Evolutionary conservation across 2,329 filamentous ascomycete species (phyloP).

Genomic region (Alternaria sp.): DNA sequence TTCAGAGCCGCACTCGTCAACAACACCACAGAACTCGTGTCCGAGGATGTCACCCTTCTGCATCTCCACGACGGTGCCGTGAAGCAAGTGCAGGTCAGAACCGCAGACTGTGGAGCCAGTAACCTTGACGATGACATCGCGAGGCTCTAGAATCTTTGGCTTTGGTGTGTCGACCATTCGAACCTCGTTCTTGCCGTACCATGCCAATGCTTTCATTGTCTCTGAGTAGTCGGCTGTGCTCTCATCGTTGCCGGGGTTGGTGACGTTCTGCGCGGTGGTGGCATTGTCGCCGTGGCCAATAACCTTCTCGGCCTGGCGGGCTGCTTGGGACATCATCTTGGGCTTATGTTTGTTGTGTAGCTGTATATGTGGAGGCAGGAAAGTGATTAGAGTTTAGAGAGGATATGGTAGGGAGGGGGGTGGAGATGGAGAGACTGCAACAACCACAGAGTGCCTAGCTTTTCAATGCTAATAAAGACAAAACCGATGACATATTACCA

Average conservation of each 20-base stretch:
- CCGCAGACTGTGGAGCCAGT: slow-evolving; percentile 71
- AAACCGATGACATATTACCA: slow-evolving; percentile 37
- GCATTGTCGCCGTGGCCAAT: slow-evolving; percentile 73
- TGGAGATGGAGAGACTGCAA: slow-evolving; percentile 4
- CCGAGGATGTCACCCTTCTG: slow-evolving; percentile 62
- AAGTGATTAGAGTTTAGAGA: not conserved
- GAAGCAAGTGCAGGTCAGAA: slow-evolving; percentile 66
- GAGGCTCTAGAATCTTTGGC: slow-evolving; percentile 75
- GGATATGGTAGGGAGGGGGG: not conserved
- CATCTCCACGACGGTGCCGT: slow-evolving; percentile 58
- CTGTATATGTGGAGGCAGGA: not conserved
- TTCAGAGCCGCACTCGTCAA: slow-evolving; percentile 56
- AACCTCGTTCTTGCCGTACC: slow-evolving; percentile 84
- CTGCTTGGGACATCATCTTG: slow-evolving; percentile 61
- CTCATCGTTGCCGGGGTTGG: slow-evolving; percentile 62
- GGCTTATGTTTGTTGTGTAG: slow-evolving; percentile 20
- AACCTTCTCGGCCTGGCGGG: slow-evolving; percentile 70
- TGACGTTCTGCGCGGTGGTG: slow-evolving; percentile 72
- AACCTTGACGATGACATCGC: slow-evolving; percentile 82
- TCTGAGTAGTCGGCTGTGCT: slow-evolving; percentile 60
- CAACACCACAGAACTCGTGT: slow-evolving; percentile 62
- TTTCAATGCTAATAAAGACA: slow-evolving; percentile 24
- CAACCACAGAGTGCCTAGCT: slow-evolving; percentile 18
- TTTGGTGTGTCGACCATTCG: slow-evolving; percentile 73
- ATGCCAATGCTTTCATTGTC: slow-evolving; percentile 81